Conservation (phyloP, 805 yeast species). For the Candida broadrunensis region DNA sequence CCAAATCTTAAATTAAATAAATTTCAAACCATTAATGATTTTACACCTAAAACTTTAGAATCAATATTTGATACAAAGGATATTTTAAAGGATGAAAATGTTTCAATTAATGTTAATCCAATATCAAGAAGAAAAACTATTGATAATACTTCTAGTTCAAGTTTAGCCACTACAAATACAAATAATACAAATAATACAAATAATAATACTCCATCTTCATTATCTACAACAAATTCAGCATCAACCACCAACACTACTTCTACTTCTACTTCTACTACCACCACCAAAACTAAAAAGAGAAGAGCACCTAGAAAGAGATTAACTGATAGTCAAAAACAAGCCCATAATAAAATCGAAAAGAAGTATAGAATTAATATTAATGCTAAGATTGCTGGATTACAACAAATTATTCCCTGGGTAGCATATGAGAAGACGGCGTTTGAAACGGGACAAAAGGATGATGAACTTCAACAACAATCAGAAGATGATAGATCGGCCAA, state of each 20-base stretch:
- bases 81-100: slow-evolving; percentile 17
- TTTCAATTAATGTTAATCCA: neutral
- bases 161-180: neutral
- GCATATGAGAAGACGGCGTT: slow-evolving; percentile 61
- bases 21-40: neutral
- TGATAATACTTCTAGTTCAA: neutral
- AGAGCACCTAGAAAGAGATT: slow-evolving; percentile 55
- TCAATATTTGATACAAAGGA: slow-evolving; percentile 27
- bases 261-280: neutral
- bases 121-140: neutral
- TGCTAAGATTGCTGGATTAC: slow-evolving; percentile 66
- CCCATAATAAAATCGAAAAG: slow-evolving; percentile 72
- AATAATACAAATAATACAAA: neutral
- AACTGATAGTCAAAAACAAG: slow-evolving; percentile 60
- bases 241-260: neutral
- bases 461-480: neutral
- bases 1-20: neutral
- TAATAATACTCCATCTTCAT: neutral
- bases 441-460: slow-evolving; percentile 34
- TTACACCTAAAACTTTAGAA: slow-evolving; percentile 15
- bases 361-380: slow-evolving; percentile 70
- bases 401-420: slow-evolving; percentile 66
- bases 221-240: neutral
- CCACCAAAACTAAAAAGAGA: slow-evolving; percentile 15
- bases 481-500: neutral